Percentiles rank a stretch among this genome's conserved stretches.
These are phyloP conservation scores for Pezicula radicicola DNA, from an alignment of 2,329 filamentous ascomycete genomes.

Conservation along the genomic window DNA sequence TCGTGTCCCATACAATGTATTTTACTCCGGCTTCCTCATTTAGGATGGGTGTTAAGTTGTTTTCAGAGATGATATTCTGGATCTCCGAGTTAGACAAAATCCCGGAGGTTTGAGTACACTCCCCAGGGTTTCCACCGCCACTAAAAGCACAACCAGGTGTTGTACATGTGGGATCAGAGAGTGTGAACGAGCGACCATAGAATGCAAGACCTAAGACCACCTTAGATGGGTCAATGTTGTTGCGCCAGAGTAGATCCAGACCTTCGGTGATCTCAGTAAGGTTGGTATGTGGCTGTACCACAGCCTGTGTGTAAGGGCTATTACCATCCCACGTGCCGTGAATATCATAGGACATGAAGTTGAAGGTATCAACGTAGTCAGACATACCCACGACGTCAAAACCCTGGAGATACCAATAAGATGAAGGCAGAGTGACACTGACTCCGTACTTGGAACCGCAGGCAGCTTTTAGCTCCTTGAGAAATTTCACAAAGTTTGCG, in stretches of 20 bases:
- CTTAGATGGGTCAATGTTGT: conserved; percentile 35
- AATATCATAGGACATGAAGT: conserved; percentile 25
- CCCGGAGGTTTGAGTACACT: conserved; percentile 20
- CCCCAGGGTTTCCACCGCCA: conserved; percentile 13
- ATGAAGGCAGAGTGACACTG: conserved; percentile 28
- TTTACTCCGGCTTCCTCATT: conserved; percentile 30
- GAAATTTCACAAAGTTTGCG: conserved; percentile 26
- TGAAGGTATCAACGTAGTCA: conserved; percentile 21
- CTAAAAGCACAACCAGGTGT: conserved; percentile 16
- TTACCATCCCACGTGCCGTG: conserved; percentile 35
- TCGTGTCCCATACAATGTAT: conserved; percentile 27
- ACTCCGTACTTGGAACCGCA: conserved; percentile 34
- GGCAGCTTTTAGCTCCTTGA: conserved; percentile 13
- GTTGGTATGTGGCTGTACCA: conserved; percentile 39
- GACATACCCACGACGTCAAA: conserved; percentile 22
- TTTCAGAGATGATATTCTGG: conserved; percentile 4
- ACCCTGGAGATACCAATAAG: conserved; percentile 27
- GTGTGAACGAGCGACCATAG: conserved; percentile 33
- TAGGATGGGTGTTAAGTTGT: conserved; percentile 16
- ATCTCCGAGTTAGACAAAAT: conserved; percentile 12
- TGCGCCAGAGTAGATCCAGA: conserved; percentile 42
- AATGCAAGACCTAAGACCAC: conserved; percentile 42
- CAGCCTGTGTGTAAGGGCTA: conserved; percentile 29
- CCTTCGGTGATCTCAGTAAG: conserved; percentile 40
- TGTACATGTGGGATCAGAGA: conserved; percentile 14